Percentiles rank a stretch among this genome's conserved stretches.
These are phyloP conservation scores for Larix kaempferi DNA, from an alignment of 75 land plant species.

Conservation along the genomic window DNA sequence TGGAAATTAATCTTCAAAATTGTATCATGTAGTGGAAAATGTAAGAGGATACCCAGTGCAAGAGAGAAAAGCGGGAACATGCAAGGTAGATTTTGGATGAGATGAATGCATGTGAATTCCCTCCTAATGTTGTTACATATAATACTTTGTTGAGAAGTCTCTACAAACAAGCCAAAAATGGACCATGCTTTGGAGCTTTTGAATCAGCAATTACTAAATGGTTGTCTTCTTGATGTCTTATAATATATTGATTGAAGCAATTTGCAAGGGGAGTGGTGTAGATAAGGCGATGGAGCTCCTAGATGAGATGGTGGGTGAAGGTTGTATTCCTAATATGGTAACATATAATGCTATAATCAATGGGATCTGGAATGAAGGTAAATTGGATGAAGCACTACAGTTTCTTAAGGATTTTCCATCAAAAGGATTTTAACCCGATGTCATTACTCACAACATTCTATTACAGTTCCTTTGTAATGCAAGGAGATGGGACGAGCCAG, in stretches of 20 bases:
- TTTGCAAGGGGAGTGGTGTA: constrained; percentile 43
- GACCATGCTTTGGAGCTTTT: constrained; percentile 37
- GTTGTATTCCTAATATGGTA: constrained; percentile 51
- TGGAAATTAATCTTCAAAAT: too few species aligned
- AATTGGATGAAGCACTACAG: constrained; percentile 43
- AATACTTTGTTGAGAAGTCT: constrained; percentile 8
- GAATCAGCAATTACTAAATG: constrained; percentile 23
- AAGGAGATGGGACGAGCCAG: constrained; percentile 56
- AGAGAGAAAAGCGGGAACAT: constrained; percentile 8
- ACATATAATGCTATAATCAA: constrained; percentile 57
- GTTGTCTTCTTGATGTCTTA: constrained; percentile 55
- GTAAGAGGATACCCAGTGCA: not conserved
- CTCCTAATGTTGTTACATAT: constrained; percentile 9
- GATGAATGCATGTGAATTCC: constrained; percentile 8
- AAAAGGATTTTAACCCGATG: constrained; percentile 56
- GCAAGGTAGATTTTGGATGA: not conserved
- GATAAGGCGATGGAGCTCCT: constrained; percentile 49
- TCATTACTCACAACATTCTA: constrained; percentile 47
- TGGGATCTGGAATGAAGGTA: constrained; percentile 56
- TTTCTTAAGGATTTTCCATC: constrained; percentile 31
- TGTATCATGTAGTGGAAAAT: too few species aligned
- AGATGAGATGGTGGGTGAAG: constrained; percentile 55
- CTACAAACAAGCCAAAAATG: constrained; percentile 8
- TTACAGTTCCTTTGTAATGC: constrained; percentile 45
- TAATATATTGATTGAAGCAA: constrained; percentile 46